phyloP scores from a whole-genome alignment of 805 yeast genomes.

The Metschnikowia baotianmanensis region DNA sequence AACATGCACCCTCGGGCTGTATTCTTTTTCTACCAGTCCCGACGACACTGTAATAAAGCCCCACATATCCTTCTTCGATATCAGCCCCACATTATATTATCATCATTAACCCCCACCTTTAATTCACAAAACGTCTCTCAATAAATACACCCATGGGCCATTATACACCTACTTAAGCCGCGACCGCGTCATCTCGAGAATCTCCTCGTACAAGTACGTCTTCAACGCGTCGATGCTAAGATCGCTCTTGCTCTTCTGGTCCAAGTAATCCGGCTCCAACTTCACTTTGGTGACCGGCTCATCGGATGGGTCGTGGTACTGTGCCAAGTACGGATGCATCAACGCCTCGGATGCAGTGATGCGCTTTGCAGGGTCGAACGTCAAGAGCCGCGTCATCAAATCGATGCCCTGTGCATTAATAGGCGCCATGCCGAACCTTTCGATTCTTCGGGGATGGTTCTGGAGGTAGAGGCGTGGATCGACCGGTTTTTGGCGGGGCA shows the following conservation, averaged over 20 bases:
- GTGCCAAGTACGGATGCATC: conserved; percentile 15
- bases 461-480: conserved; percentile 7
- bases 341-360: conserved; percentile 14
- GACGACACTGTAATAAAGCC: no score
- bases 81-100: no score
- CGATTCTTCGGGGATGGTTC: conserved; percentile 15
- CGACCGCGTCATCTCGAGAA: conserved; percentile 12
- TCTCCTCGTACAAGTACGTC: conserved; percentile 15
- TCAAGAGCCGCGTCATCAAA: conserved; percentile 15
- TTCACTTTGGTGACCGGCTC: conserved; percentile 16
- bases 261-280: conserved; percentile 18
- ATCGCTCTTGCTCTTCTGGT: conserved; percentile 12
- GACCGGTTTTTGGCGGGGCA: conserved; percentile 10
- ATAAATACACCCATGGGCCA: no score
- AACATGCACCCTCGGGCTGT: no score
- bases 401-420: conserved; percentile 16
- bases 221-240: conserved; percentile 15
- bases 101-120: no score
- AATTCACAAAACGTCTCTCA: no score
- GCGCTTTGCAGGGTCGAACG: conserved; percentile 16
- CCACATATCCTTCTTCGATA: no score
- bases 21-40: no score
- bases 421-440: conserved; percentile 13
- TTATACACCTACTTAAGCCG: conserved; percentile 5
- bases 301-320: conserved; percentile 17